These are phyloP conservation scores for Suhomyces coccinellae DNA, from an alignment of 1,139 yeast genomes.

Conservation along the genomic window DNA sequence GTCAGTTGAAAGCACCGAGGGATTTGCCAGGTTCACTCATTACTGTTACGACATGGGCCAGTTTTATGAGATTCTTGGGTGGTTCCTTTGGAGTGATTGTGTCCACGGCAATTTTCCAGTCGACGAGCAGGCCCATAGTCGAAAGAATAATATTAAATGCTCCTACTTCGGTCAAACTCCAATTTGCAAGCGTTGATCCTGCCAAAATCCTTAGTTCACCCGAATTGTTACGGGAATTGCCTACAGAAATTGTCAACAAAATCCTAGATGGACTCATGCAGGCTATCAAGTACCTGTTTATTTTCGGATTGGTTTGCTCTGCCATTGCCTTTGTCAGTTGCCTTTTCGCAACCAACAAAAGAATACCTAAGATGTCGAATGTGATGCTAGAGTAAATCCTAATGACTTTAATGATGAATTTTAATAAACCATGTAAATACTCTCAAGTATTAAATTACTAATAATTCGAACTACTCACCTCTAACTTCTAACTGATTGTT, in stretches of 20 bases:
- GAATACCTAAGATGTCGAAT: constrained; percentile 20
- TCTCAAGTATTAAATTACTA: no score
- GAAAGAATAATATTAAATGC: constrained; percentile 9
- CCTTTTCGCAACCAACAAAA: constrained; percentile 19
- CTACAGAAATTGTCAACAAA: constrained; percentile 21
- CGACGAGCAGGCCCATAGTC: constrained; percentile 7
- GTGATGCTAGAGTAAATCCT: constrained; percentile 7
- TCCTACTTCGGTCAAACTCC: constrained; percentile 7
- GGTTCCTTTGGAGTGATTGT: constrained; percentile 21
- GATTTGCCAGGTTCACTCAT: constrained; percentile 21
- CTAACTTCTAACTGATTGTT: no score
- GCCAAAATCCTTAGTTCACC: constrained; percentile 9
- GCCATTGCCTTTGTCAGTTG: constrained; percentile 30
- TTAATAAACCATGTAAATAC: no score
- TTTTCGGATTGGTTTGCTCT: constrained; percentile 37
- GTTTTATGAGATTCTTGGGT: constrained; percentile 21
- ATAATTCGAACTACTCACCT: no score
- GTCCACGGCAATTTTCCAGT: constrained; percentile 19
- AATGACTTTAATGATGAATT: background rate
- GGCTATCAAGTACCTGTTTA: constrained; percentile 41
- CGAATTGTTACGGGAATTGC: constrained; percentile 16
- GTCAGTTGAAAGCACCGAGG: constrained; percentile 26
- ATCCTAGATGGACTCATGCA: constrained; percentile 35
- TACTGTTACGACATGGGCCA: constrained; percentile 21
- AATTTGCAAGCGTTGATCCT: constrained; percentile 18